Base-by-base conservation (phyloP, 176 grass and related monocot genomes). In the Chloris gayana region DNA sequence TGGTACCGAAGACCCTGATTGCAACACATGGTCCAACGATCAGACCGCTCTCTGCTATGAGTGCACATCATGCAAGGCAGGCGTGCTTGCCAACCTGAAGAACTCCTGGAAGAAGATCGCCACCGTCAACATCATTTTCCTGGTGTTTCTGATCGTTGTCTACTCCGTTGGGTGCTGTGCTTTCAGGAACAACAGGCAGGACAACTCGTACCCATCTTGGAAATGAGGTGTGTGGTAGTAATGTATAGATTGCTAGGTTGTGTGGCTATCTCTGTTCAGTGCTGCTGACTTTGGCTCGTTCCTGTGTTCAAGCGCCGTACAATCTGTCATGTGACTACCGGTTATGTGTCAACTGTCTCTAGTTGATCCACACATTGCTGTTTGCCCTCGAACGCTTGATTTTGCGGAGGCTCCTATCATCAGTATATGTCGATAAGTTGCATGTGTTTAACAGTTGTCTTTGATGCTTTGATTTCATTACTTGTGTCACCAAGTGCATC, bases 71-170 rank as follows among this genome's bases (percentile, higher is more conserved):
- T 95, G 92, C 86, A 99, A 95, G 85, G 96, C 90, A 0, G 92
- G 96, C 3, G 88, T 95, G 56, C 96, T 99, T 0, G 92, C 90
- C 6, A 99, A 99, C 69, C 72, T 99, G 72, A 99, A 89, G 90
- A 87, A 83, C 12, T 93, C 93, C 79, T 99, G 92, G 96, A 99
- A 95, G 86, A 99, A 95, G 79, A 91, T 99, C 7, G 92, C 92
- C 30, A 85, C 57, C 0, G 45, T 93, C 56, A 99, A 95, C 70
- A 93, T 93, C 64, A 27, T 95, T 59, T 99, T 99, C 86, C 86
- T 99, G 29, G 67, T 95, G 62, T 95, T 99, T 63, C 86, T 99
- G 75, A 73, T 99, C 50, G 21, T 89, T 2, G 96, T 95, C 47
- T 99, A 99, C 89, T 89, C 96, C 0, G 75, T 99, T 7, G 92